These are phyloP conservation scores for Hawksworthiomyces lignivorus DNA, from an alignment of 2,329 filamentous ascomycete genomes.

Conservation along the genomic window DNA sequence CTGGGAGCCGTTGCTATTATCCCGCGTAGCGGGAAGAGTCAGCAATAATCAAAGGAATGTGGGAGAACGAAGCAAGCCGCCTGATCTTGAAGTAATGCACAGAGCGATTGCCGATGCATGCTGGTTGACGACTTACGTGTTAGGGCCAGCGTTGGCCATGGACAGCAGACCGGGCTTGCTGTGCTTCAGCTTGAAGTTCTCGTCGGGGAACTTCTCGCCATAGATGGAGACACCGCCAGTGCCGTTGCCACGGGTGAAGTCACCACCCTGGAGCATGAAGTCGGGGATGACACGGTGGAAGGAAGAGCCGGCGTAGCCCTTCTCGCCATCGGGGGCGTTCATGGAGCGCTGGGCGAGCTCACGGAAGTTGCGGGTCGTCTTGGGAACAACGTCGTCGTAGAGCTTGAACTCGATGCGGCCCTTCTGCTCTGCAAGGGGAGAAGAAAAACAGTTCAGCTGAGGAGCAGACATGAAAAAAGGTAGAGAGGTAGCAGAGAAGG, in stretches of 20 bases:
- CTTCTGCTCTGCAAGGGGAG: conserved; percentile 47
- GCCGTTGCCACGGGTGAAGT: conserved; percentile 87
- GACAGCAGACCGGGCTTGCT: conserved; percentile 69
- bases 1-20: conserved; percentile 84
- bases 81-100: no score
- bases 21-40: no score
- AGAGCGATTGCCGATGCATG: no score
- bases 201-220: conserved; percentile 86
- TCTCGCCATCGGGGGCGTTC: no score
- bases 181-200: conserved; percentile 82
- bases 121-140: conserved; percentile 71
- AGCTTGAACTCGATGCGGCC: conserved; percentile 79
- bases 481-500: no score
- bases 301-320: conserved; percentile 73
- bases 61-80: no score
- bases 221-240: conserved; percentile 93
- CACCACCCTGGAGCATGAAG: conserved; percentile 95
- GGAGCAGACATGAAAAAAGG: neutral
- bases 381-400: conserved; percentile 78
- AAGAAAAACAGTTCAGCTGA: neutral
- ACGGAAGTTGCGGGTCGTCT: conserved; percentile 79
- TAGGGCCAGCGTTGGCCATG: conserved; percentile 92
- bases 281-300: conserved; percentile 92
- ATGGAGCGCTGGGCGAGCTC: conserved; percentile 72
- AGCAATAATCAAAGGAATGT: no score